Evolutionary conservation across 805 yeast genomes (phyloP).

Genomic region (Isabelozyma rhagii): DNA sequence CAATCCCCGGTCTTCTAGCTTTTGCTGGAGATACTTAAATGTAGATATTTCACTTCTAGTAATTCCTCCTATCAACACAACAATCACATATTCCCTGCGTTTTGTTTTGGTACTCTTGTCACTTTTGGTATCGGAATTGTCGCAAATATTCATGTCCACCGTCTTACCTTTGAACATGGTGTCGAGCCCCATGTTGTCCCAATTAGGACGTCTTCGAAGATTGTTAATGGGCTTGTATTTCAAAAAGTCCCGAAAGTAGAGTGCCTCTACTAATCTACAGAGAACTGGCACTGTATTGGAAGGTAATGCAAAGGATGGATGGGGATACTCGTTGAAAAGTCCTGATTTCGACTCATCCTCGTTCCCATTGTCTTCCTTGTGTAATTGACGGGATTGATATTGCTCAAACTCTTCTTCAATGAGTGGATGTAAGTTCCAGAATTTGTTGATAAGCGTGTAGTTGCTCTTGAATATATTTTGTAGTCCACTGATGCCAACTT

Average conservation of each 20-base stretch:
- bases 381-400: background rate
- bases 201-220: constrained; percentile 34
- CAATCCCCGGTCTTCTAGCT: constrained; percentile 22
- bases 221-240: constrained; percentile 37
- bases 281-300: constrained; percentile 75
- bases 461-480: constrained; percentile 26
- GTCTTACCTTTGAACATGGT: constrained; percentile 41
- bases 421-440: constrained; percentile 48
- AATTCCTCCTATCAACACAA: constrained; percentile 77
- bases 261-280: constrained; percentile 64
- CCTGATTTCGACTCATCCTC: background rate
- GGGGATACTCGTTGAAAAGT: constrained; percentile 36
- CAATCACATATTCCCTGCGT: constrained; percentile 26
- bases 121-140: constrained; percentile 18
- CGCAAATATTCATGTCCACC: constrained; percentile 33
- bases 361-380: constrained; percentile 5
- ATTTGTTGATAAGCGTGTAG: constrained; percentile 36
- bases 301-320: constrained; percentile 65
- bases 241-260: constrained; percentile 56
- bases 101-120: constrained; percentile 8
- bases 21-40: constrained; percentile 56
- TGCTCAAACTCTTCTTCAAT: constrained; percentile 20
- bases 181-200: constrained; percentile 42
- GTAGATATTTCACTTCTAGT: constrained; percentile 83
- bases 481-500: constrained; percentile 30